These are phyloP conservation scores for Cornus suecica DNA, from an alignment of 148 eudicot species.

Conservation along the genomic window DNA sequence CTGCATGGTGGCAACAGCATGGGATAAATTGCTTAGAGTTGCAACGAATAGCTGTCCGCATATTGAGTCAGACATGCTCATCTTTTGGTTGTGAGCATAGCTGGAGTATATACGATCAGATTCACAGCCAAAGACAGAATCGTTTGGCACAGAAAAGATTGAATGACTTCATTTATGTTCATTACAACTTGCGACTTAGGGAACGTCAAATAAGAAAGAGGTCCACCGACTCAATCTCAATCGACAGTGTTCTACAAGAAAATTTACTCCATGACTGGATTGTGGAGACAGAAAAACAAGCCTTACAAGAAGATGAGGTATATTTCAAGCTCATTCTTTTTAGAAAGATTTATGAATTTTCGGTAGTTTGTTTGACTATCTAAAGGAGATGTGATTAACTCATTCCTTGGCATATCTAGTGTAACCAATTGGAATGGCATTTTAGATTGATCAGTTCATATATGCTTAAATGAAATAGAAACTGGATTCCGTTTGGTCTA, in stretches of 20 bases:
- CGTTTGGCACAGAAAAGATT: constrained; percentile 63
- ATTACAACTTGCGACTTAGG: constrained; percentile 85
- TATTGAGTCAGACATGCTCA: constrained; percentile 88
- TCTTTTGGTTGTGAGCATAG: constrained; percentile 84
- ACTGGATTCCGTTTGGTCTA: background rate
- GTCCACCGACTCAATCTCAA: constrained; percentile 41
- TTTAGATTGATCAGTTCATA: background rate
- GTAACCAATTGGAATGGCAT: background rate
- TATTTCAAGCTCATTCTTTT: constrained; percentile 8
- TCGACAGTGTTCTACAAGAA: constrained; percentile 69
- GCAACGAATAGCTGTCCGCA: constrained; percentile 78
- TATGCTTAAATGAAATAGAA: background rate
- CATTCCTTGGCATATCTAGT: background rate
- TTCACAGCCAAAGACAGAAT: constrained; percentile 50
- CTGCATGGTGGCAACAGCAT: constrained; percentile 99
- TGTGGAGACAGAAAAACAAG: constrained; percentile 57
- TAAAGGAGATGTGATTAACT: background rate
- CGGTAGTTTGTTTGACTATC: background rate
- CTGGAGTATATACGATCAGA: constrained; percentile 82
- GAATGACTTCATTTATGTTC: constrained; percentile 63
- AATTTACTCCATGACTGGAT: constrained; percentile 74
- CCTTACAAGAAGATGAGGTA: constrained; percentile 78
- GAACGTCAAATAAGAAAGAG: constrained; percentile 68
- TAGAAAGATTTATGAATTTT: background rate
- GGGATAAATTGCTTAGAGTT: constrained; percentile 89